phyloP scores from a whole-genome alignment of 2,329 filamentous ascomycete species.

The Xylariaceae sp. region DNA sequence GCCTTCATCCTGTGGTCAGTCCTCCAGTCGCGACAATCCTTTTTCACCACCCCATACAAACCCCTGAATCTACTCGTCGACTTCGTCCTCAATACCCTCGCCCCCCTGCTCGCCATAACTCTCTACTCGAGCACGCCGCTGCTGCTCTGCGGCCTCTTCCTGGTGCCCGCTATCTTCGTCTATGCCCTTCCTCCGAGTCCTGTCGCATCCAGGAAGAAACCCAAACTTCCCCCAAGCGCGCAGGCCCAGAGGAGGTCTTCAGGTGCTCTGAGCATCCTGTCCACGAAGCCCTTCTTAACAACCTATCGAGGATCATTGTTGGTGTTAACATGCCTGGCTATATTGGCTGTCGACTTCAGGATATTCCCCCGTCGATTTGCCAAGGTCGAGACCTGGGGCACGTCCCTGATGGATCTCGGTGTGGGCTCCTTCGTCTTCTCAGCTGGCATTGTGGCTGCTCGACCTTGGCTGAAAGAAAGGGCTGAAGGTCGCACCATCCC shows the following conservation, averaged over 20 bases:
- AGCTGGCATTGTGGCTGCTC: conserved; percentile 85
- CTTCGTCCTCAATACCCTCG: conserved; percentile 84
- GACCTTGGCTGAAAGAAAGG: conserved; percentile 75
- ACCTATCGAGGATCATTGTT: conserved; percentile 92
- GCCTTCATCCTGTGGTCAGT: conserved; percentile 87
- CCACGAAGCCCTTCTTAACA: conserved; percentile 90
- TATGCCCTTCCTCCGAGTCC: conserved; percentile 57
- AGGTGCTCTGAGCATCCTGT: conserved; percentile 58
- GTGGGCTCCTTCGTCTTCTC: conserved; percentile 98
- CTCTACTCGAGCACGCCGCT: conserved; percentile 78
- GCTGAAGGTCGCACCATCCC: conserved; percentile 56
- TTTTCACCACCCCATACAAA: conserved; percentile 81
- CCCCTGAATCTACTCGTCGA: conserved; percentile 74
- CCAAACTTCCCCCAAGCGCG: conserved; percentile 53
- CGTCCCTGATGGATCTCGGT: conserved; percentile 97
- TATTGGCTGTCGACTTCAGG: conserved; percentile 94
- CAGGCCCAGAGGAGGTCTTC: conserved; percentile 43
- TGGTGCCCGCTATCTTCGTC: conserved; percentile 72
- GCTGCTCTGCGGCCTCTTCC: conserved; percentile 75
- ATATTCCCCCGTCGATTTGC: conserved; percentile 94
- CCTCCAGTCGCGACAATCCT: conserved; percentile 80
- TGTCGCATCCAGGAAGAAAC: conserved; percentile 53
- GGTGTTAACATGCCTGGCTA: conserved; percentile 85
- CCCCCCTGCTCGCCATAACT: conserved; percentile 83
- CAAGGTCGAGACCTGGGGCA: conserved; percentile 99